Evolutionary conservation across 2,329 filamentous ascomycete genomes (phyloP), one percentile per base, ranked within the genome.

Genomic region (Ustulina deusta): DNA sequence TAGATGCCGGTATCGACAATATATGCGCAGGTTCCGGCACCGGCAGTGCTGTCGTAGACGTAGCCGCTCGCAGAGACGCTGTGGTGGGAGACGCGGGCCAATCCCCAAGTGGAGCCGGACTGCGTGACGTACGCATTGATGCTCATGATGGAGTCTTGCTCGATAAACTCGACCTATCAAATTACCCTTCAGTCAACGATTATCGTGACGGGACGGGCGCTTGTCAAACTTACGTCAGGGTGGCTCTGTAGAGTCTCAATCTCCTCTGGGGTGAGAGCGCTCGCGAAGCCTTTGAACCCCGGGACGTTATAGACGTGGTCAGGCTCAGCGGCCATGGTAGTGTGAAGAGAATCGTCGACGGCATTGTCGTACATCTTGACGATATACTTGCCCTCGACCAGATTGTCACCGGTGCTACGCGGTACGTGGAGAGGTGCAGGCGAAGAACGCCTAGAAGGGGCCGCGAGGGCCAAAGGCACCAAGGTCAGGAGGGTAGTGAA

Each of bases 1-100:
- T 81, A 79, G 60, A 89, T 83, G 42, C 87, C 86, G 0, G 84
- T 87, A 74, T 89, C 87, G 63, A 89, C 77, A 59, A 89, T 77
- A 74, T 88, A 89, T 56, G 83, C 78, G 67, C 81, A 87, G 59
- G 78, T 81, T 36, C 76, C 79, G 15, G 74, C 63, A 15, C 83
- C 83, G 25, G 82, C 81, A 22, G 73, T 78, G 9, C 71, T 65
- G 67, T 85, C 81, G 73, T 84, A 85, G 32, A 76, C 68, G 70
- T 85, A 85, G 55, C 76, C 73, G 13, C 60, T 77, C 7, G 51
- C 52, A 17, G 71, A 76, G 38, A 77, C 77, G 22, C 76, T 71
- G 20, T 73, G 78, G 74, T 81, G 79, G 7, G 84, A 86, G 68
- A 86, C 76, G 36, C 82, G 79, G 1, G 78, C 79, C 29, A 86